Conservation (phyloP, 345 rosid species). For the Eucalyptus erythrocorys region DNA sequence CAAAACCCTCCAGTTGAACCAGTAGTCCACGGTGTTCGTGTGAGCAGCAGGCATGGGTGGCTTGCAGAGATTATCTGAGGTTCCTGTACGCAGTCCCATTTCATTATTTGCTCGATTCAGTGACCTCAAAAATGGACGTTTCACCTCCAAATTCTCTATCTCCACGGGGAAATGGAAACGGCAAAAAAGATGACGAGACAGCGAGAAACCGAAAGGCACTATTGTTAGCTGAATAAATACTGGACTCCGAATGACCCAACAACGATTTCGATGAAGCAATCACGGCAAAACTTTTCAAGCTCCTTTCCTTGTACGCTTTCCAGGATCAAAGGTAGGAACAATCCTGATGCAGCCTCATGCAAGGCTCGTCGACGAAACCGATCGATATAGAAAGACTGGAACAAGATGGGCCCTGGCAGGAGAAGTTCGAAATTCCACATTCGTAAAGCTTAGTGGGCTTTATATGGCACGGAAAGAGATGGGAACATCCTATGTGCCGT, state of each 20-base stretch:
- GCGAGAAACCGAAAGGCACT: background rate
- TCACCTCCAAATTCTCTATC: background rate
- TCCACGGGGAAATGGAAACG: background rate
- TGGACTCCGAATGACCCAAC: background rate
- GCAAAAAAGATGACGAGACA: background rate
- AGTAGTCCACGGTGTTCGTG: slow-evolving; percentile 54
- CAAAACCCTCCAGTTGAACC: slow-evolving; percentile 90
- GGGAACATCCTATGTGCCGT: no score
- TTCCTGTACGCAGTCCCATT: slow-evolving; percentile 36
- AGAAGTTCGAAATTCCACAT: background rate
- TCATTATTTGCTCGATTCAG: background rate
- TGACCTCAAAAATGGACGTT: background rate
- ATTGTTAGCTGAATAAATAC: background rate
- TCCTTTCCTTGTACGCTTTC: background rate
- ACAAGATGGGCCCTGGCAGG: slow-evolving; percentile 11
- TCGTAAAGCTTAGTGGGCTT: background rate
- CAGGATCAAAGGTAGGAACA: background rate
- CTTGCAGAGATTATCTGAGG: slow-evolving; percentile 37
- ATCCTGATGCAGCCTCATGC: background rate
- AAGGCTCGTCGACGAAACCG: background rate
- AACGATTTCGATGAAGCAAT: background rate
- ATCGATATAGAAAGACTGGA: background rate
- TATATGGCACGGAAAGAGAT: background rate
- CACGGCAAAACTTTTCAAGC: background rate
- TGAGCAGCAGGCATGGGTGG: slow-evolving; percentile 39